Evolutionary conservation across 306 rosid genomes (phyloP).

Genomic region (Benincasa hispida): DNA sequence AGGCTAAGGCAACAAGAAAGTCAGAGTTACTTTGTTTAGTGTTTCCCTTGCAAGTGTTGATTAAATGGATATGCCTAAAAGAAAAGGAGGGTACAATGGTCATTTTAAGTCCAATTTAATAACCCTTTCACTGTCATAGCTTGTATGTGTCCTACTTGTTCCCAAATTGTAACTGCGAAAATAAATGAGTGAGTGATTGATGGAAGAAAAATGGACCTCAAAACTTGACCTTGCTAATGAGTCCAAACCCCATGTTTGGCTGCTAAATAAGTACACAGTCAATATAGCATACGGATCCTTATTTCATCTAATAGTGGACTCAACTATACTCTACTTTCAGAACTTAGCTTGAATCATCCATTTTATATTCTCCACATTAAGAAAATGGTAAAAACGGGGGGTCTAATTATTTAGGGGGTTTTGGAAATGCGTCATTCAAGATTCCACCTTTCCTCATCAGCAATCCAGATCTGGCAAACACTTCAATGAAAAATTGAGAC

Average conservation of each 20-base stretch:
- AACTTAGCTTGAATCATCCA: background rate
- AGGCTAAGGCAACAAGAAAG: conserved; percentile 1
- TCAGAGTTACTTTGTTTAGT: background rate
- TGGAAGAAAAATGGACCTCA: conserved; percentile 5
- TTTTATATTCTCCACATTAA: conserved; percentile 1
- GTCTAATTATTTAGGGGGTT: background rate
- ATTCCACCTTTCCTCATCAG: conserved; percentile 3
- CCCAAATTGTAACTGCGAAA: conserved; percentile 6
- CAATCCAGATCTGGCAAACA: conserved; percentile 3
- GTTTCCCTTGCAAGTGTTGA: conserved; percentile 1
- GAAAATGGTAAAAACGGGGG: background rate
- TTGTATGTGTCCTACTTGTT: conserved; percentile 6
- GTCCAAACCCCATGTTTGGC: background rate
- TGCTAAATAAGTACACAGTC: conserved; percentile 1
- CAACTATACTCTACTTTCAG: conserved; percentile 1
- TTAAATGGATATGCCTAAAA: background rate
- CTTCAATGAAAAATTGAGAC: conserved; percentile 1
- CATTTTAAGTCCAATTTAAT: background rate
- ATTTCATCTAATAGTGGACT: conserved; percentile 12
- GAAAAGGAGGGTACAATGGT: conserved; percentile 1
- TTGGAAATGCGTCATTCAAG: background rate
- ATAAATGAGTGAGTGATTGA: conserved; percentile 9
- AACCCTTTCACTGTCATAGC: conserved; percentile 10
- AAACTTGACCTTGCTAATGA: background rate
- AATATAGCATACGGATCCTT: conserved; percentile 4